phyloP scores from a whole-genome alignment of 345 rosid genomes.

The Hirschfeldia incana region DNA sequence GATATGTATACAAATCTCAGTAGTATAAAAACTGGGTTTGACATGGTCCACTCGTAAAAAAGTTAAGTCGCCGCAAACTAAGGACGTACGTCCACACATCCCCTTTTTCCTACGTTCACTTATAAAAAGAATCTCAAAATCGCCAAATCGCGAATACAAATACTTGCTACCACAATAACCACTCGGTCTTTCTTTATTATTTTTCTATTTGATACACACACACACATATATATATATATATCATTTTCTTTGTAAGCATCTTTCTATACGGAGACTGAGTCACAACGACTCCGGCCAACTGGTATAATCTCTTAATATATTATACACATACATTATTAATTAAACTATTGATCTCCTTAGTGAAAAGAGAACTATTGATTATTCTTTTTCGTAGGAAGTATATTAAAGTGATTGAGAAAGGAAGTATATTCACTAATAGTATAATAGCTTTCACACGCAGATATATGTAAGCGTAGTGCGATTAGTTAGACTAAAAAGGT shows the following conservation, averaged over 20 bases:
- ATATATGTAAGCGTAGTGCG: conserved; percentile 17
- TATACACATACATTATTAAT: not conserved
- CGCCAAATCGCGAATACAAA: conserved; percentile 11
- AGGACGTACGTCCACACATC: conserved; percentile 37
- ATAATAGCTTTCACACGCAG: conserved; percentile 3
- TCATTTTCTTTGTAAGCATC: not conserved
- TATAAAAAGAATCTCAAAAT: not conserved
- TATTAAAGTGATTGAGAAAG: not conserved
- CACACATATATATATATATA: not conserved
- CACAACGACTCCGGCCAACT: not conserved
- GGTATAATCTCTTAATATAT: not conserved
- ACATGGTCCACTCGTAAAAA: conserved; percentile 32
- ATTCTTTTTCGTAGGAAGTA: not conserved
- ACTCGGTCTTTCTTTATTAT: conserved; percentile 4
- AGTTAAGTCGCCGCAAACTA: conserved; percentile 32
- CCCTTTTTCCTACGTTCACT: conserved; percentile 26
- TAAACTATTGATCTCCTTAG: not conserved
- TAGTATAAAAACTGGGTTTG: conserved; percentile 6
- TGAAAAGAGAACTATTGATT: not conserved
- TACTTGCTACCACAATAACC: not conserved
- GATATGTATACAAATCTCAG: not conserved
- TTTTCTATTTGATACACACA: conserved; percentile 6
- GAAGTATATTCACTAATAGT: not conserved
- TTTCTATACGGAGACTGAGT: not conserved
- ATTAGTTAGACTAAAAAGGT: conserved; percentile 19